Base-by-base conservation (phyloP, 2,329 filamentous ascomycete genomes). In the Zarea fungicola region DNA sequence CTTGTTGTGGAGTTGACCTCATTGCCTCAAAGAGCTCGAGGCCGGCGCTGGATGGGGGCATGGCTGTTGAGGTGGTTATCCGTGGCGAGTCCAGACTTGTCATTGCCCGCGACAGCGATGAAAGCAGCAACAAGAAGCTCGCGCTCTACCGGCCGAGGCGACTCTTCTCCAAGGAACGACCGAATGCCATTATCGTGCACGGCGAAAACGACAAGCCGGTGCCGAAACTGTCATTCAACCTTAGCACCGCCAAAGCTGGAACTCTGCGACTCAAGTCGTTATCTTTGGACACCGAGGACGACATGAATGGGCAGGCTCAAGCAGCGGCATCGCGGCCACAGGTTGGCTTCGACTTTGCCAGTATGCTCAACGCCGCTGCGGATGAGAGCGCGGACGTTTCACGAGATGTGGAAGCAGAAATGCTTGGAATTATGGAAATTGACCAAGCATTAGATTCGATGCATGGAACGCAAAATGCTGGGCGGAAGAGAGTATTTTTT, bases 381-480 rank as follows among this genome's bases (percentile, higher is more conserved):
- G 78, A 82, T 49, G 63, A 67, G 6, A 67, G 67, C 19, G 71
- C 74, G 28, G 74, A 77, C 43, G 67, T 73, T n/a, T 71, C 68
- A 19, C 67, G 79, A 26, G 73, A 82, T 49, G 70, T 81, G 11
- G 79, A 83, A 58, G 70, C 72, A 25, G 79, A 83, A 62, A 77
- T 83, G 70, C 68, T 85, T 55, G 80, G 83, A 59, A 80, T 85
- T 37, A 78, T 83, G 73, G 80, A 81, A 55, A 82, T 85, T 58
- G 81, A 85, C 55, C 74, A 78, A 51, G 77, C 75, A 42, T 62
- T 85, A 45, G 73, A 79, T 41, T 70, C 66, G 42, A 69, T 85
- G 76, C 75, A 81, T 48, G 68, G 63, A 32, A 70, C 71, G 28
- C 66, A 73, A 39, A 70, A 69, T 28, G 68, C 66, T 48, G 74